Evolutionary conservation across 352 stramenopile species (phyloP).

Genomic region (Globisporangium cylindrosporum): DNA sequence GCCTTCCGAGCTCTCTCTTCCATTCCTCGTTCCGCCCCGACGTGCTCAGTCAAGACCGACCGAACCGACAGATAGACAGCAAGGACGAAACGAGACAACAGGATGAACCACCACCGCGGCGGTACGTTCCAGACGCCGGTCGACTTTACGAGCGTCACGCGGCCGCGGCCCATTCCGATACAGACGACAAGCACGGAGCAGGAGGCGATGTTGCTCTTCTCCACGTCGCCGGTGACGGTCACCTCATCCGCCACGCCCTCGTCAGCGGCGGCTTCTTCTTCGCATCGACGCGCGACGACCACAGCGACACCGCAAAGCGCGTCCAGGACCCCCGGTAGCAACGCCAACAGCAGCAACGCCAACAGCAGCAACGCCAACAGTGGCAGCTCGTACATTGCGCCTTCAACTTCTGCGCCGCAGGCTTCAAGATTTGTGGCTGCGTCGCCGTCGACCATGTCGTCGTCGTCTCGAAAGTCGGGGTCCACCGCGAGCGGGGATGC

Average conservation of each 20-base stretch:
- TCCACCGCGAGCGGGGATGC: conserved; percentile 7
- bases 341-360: neutral
- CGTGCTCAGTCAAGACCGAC: conserved; percentile 3
- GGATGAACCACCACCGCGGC: neutral
- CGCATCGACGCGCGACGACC: neutral
- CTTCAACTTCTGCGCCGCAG: conserved; percentile 14
- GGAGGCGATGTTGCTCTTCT: conserved; percentile 15
- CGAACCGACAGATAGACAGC: neutral
- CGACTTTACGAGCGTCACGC: conserved; percentile 3
- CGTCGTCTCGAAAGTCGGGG: conserved; percentile 11
- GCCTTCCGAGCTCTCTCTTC: neutral
- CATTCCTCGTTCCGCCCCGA: conserved; percentile 13
- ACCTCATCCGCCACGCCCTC: neutral
- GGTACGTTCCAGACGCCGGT: neutral
- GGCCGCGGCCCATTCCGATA: conserved; percentile 5
- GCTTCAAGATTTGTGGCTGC: neutral
- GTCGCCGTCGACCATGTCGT: conserved; percentile 8
- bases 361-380: neutral
- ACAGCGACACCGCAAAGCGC: neutral
- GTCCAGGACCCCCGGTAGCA: neutral
- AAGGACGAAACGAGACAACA: neutral
- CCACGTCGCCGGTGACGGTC: conserved; percentile 15
- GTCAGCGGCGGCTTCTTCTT: neutral
- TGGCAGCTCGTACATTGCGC: neutral
- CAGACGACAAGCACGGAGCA: neutral